Base-by-base conservation (phyloP, 1,284 basidiomycete genomes). In the Boletus mariae region DNA sequence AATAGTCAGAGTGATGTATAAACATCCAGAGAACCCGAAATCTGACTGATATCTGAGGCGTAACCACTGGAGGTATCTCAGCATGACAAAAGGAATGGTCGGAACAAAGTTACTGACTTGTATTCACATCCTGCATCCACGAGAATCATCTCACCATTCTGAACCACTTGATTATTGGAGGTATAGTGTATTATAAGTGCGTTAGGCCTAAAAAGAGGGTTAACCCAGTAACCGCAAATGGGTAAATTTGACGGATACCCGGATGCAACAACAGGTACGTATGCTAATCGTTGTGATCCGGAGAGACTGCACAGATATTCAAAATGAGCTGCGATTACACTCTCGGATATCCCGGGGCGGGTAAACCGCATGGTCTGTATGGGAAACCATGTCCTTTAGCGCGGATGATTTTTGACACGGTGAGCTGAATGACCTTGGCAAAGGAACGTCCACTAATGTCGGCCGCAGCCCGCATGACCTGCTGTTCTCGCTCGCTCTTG, bases 221-320 rank as follows among this genome's bases (percentile, higher is more conserved):
- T 29, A 67, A 45, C 12, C 29, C 9, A 8, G 11, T 28, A 12
- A 38, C 42, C 35, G 2, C 26, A 47, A 46, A 47, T 40, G 15
- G 47, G 3, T 7, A 47, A 28, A 49, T 26, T 31, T 26, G 23
- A 32, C 9, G 65, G 80, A 61, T 66, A 91, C 89, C 94, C 94
- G 2, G 91, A 93, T 5, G 93, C 94, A 32, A 96, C 91, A 4
- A 98, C 94, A 15, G 95, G 95, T 1, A 98, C 94, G 66, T 98
- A 98, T 11, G 94, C 94, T 44, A 84, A 82, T 41, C 94, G 79
- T 66, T 92, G 86, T 20, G 90, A 80, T 13, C 94, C 94, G n/a
- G 75, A 73, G 44, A 91, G 73, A 5, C 84, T 79, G 66, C 92
- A 94, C 0, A 87, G 60, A 64, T 95, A 96, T 70, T 95, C 90